phyloP scores from a whole-genome alignment of 352 stramenopile species.

The Phytophthora sansomeana region DNA sequence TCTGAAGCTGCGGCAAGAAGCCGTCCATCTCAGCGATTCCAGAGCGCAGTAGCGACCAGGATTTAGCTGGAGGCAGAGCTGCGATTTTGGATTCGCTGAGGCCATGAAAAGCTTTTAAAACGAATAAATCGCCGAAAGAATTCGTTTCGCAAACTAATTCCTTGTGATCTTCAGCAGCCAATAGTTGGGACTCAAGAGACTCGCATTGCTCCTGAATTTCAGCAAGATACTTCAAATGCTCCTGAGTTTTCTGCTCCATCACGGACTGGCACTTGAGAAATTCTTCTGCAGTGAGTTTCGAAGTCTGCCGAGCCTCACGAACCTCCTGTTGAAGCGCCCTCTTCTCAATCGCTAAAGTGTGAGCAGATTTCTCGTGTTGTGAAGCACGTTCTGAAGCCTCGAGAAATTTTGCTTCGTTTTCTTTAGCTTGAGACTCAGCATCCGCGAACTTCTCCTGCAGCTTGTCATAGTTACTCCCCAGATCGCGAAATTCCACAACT shows the following conservation, averaged over 20 bases:
- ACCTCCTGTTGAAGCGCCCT: constrained; percentile 29
- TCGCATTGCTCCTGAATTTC: constrained; percentile 19
- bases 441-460: constrained; percentile 7
- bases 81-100: constrained; percentile 25
- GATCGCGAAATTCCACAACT: background rate
- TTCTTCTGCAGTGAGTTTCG: constrained; percentile 22
- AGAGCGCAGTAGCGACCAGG: constrained; percentile 22
- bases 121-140: background rate
- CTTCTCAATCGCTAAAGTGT: constrained; percentile 23
- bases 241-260: constrained; percentile 21
- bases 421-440: constrained; percentile 1
- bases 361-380: constrained; percentile 21
- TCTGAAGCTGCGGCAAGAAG: constrained; percentile 58
- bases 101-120: constrained; percentile 23
- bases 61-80: constrained; percentile 13
- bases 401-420: background rate
- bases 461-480: constrained; percentile 14
- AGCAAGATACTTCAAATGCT: constrained; percentile 10
- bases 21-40: constrained; percentile 39
- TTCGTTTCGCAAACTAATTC: background rate
- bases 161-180: constrained; percentile 29
- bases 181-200: constrained; percentile 29
- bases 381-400: constrained; percentile 9
- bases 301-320: constrained; percentile 17
- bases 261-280: constrained; percentile 21